Evolutionary conservation across 2,329 filamentous ascomycete species (phyloP), one percentile per base, ranked within the genome.

Genomic region (Trichoderma sp.): DNA sequence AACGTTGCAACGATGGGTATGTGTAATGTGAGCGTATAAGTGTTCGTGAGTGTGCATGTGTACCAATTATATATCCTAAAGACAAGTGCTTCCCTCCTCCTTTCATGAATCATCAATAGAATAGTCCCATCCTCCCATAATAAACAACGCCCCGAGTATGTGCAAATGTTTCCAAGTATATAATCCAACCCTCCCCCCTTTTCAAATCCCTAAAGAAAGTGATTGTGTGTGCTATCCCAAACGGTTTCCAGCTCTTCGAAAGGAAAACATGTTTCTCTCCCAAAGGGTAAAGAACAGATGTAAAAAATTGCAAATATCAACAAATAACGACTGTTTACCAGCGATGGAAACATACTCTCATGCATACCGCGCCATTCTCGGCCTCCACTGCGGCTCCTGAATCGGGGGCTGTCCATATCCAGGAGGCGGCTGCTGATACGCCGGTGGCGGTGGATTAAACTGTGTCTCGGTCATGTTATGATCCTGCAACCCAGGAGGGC

Each of bases 301-400:
- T 30, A 24, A 37, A 8, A 16, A 39, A 39, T 4, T 7, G 26
- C n/a, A 21, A 26, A n/a, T 46, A 21, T 21, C 43, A 66, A 18
- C 10, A 28, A 24, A 26, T 4, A 46, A 28, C 13, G 5, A 30
- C 11, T 5, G 7, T 43, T n/a, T 5, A 43, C 16, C 24, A 43
- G 39, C 2, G 39, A 34, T 13, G 24, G 37, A 32, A 55, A 59
- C 51, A 52, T 13, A 13, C 34, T 34, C 28, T 68, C 55, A 78
- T 68, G 77, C 77, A 69, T 78, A 78, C 71, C 77, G 75, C 74
- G 75, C 74, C 65, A 75, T 76, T 34, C 69, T 70, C 7, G 75
- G 72, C 46, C 64, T 58, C 63, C 63, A 49, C 68, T 51, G 59
- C 71, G 71, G 73, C 56, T 43, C 39, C 39, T 72, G 71, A 14